Evolutionary conservation across 805 yeast genomes (phyloP).

Genomic region (Metschnikowia corniflorae): DNA sequence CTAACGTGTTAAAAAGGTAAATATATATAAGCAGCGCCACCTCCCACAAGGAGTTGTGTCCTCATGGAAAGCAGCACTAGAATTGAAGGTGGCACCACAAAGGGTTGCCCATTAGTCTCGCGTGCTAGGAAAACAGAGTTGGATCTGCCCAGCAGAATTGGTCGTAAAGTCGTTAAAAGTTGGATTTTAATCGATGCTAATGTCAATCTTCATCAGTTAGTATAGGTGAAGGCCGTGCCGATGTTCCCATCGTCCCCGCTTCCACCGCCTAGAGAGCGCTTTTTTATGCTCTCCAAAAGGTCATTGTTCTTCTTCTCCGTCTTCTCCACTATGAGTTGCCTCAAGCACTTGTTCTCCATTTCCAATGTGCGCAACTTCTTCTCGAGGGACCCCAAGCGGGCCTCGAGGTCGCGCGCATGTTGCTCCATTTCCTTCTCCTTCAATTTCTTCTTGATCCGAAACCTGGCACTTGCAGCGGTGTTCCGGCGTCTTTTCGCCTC

Average conservation of each 20-base stretch:
- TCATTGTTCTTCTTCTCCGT: constrained; percentile 39
- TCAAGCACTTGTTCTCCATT: constrained; percentile 86
- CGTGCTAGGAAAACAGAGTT: constrained; percentile 21
- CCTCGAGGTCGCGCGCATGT: constrained; percentile 67
- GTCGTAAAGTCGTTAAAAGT: constrained; percentile 32
- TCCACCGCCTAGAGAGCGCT: constrained; percentile 20
- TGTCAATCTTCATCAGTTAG: constrained; percentile 22
- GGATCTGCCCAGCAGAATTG: constrained; percentile 20
- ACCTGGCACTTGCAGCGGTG: constrained; percentile 93
- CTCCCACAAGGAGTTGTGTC: constrained; percentile 4
- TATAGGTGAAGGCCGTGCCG: constrained; percentile 26
- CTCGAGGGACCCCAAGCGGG: constrained; percentile 62
- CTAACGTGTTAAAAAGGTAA: constrained; percentile 10
- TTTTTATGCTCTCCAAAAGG: constrained; percentile 27
- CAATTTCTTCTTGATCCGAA: constrained; percentile 85
- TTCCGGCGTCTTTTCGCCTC: constrained; percentile 79
- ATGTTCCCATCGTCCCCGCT: not conserved
- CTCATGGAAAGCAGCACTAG: constrained; percentile 6
- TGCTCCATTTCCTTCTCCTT: constrained; percentile 90
- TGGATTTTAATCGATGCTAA: constrained; percentile 33
- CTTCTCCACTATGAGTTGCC: constrained; percentile 80
- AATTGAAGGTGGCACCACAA: constrained; percentile 16
- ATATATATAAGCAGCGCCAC: constrained; percentile 3
- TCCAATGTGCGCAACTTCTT: constrained; percentile 76
- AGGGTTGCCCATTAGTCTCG: constrained; percentile 17